Conservation (phyloP, 2,329 filamentous ascomycete species). For the Aspergillus caelatus region DNA sequence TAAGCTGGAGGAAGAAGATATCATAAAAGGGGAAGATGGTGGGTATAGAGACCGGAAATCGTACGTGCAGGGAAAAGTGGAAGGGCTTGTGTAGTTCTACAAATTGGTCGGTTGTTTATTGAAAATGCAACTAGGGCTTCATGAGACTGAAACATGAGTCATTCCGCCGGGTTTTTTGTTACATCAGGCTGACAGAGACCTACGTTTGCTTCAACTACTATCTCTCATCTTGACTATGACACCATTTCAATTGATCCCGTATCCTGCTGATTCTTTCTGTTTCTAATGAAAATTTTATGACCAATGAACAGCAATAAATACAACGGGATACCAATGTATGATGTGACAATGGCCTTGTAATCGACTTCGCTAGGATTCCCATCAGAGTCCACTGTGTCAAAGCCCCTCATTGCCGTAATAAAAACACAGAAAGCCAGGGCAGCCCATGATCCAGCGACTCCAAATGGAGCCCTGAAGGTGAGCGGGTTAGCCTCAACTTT, state of each 20-base stretch:
- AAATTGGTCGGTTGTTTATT: no score
- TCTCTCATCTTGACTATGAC: neutral
- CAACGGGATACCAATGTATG: constrained; percentile 75
- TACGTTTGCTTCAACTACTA: neutral
- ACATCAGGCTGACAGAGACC: neutral
- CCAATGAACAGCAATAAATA: constrained; percentile 72
- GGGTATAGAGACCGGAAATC: neutral
- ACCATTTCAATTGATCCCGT: neutral
- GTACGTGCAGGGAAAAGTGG: neutral
- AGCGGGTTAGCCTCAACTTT: constrained; percentile 47
- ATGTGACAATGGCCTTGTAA: constrained; percentile 76
- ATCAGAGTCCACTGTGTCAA: constrained; percentile 64
- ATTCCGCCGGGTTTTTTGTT: neutral
- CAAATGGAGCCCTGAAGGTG: constrained; percentile 71
- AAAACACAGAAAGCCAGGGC: constrained; percentile 72
- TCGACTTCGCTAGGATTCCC: constrained; percentile 60
- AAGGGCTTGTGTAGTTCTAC: neutral
- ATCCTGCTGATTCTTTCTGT: neutral
- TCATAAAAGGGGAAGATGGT: neutral
- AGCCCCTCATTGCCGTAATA: constrained; percentile 82
- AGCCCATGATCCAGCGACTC: constrained; percentile 68
- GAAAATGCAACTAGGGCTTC: neutral
- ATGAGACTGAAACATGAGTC: neutral
- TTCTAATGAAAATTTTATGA: constrained; percentile 55
- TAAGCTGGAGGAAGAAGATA: neutral